Percentiles rank a stretch among this genome's conserved stretches.
Evolutionary conservation across 78 protist genomes (phyloP).

Genomic region (Cyanophora paradoxa): DNA sequence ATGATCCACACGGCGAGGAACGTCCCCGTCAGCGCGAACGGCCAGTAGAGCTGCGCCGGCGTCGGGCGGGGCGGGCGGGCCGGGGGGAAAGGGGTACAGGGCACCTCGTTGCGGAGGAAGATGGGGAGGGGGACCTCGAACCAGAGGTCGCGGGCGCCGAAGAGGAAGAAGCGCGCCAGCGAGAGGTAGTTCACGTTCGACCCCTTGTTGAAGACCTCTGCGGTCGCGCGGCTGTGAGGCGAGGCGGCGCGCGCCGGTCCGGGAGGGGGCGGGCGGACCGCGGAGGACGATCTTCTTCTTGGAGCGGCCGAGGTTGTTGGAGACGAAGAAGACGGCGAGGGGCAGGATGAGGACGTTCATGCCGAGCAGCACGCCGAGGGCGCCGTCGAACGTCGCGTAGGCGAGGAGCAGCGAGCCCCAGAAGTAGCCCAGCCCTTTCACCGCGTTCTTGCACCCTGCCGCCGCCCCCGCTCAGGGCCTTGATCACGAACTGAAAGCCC

Average conservation of each 20-base stretch:
- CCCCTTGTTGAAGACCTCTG: not conserved
- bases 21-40: not conserved
- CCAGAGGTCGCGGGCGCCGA: constrained; percentile 48
- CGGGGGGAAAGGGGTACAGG: not conserved
- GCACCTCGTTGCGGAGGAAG: constrained; percentile 1
- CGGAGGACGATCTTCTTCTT: not conserved
- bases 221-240: no score
- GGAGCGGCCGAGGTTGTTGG: constrained; percentile 6
- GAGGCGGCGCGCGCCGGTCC: no score
- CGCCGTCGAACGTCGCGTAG: not conserved
- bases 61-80: not conserved
- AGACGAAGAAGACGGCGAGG: not conserved
- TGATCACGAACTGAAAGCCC: not conserved
- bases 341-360: constrained; percentile 1
- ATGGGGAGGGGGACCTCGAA: constrained; percentile 36
- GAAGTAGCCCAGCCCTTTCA: constrained; percentile 39
- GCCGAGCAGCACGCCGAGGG: constrained; percentile 1
- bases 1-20: constrained; percentile 18
- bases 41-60: no score
- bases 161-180: constrained; percentile 33
- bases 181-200: constrained; percentile 28
- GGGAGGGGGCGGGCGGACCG: not conserved
- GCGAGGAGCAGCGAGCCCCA: constrained; percentile 6
- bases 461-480: not conserved
- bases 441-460: constrained; percentile 15